Conservation (phyloP, 495 filamentous ascomycete species). For the Xylaria intraflava region DNA sequence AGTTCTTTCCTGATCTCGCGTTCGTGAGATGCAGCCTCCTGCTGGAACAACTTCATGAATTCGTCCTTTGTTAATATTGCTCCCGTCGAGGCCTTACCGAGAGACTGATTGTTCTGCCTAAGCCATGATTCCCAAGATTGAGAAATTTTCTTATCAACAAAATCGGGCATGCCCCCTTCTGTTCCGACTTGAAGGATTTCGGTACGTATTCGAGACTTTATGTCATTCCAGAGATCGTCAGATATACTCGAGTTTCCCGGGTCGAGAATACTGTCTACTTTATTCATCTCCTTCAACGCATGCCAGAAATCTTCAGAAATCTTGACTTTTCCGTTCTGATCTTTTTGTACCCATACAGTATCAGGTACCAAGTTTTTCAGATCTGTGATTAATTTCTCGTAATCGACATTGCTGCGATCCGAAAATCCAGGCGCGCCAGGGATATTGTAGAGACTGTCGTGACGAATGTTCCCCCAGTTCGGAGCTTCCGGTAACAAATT, state of each 20-base stretch:
- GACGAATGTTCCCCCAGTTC: not conserved
- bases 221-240: slow-evolving; percentile 32
- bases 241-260: slow-evolving; percentile 26
- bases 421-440: not conserved
- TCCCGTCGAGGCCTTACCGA: slow-evolving; percentile 19
- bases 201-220: slow-evolving; percentile 24
- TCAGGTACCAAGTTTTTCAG: slow-evolving; percentile 34
- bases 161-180: slow-evolving; percentile 9
- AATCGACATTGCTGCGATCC: not conserved
- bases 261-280: slow-evolving; percentile 29
- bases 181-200: not conserved
- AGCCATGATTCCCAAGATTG: slow-evolving; percentile 33
- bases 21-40: slow-evolving; percentile 12
- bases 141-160: slow-evolving; percentile 13
- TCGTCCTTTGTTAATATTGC: slow-evolving; percentile 25
- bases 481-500: slow-evolving; percentile 12
- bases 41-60: slow-evolving; percentile 20
- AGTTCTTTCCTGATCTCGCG: slow-evolving; percentile 24
- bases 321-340: slow-evolving; percentile 34
- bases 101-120: slow-evolving; percentile 26
- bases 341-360: slow-evolving; percentile 30
- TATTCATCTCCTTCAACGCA: slow-evolving; percentile 36
- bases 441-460: not conserved
- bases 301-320: slow-evolving; percentile 51
- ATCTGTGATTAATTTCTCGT: slow-evolving; percentile 15